These are phyloP conservation scores for Lepidium campestre DNA, from an alignment of 441 rosid genomes.

Conservation along the genomic window DNA sequence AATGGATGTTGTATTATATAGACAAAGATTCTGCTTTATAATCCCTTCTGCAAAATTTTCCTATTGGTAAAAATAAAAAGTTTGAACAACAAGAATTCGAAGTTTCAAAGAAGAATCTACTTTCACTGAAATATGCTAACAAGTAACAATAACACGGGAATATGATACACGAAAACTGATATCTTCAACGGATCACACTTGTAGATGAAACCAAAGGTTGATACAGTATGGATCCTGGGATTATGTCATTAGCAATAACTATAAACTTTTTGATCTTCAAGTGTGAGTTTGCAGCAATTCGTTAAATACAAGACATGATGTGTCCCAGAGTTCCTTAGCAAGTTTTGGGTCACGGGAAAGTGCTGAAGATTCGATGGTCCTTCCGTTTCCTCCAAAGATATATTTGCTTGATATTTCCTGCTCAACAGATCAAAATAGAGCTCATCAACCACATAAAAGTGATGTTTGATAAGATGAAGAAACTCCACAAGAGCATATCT, in stretches of 20 bases:
- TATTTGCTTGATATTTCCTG: constrained; percentile 70
- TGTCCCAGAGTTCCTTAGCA: constrained; percentile 63
- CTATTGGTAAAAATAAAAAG: no score
- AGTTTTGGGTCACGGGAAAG: constrained; percentile 41
- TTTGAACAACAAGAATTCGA: no score
- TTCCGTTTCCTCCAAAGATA: constrained; percentile 81
- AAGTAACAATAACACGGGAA: not conserved
- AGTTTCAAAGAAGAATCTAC: not conserved
- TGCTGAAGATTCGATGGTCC: constrained; percentile 48
- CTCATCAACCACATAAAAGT: constrained; percentile 9
- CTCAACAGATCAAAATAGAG: not conserved
- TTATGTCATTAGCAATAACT: not conserved
- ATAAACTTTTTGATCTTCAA: constrained; percentile 4
- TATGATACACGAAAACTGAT: not conserved
- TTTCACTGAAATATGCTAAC: not conserved
- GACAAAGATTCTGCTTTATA: not conserved
- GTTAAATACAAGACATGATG: constrained; percentile 40
- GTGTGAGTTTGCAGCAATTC: constrained; percentile 28
- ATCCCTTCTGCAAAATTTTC: no score
- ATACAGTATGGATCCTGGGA: not conserved
- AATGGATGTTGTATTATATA: not conserved
- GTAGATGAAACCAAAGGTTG: not conserved
- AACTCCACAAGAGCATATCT: constrained; percentile 15
- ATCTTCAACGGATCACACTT: not conserved
- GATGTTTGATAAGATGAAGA: constrained; percentile 2